Evolutionary conservation across 768 basidiomycete genomes (phyloP).

Genomic region (Boletus tylopilopsis): DNA sequence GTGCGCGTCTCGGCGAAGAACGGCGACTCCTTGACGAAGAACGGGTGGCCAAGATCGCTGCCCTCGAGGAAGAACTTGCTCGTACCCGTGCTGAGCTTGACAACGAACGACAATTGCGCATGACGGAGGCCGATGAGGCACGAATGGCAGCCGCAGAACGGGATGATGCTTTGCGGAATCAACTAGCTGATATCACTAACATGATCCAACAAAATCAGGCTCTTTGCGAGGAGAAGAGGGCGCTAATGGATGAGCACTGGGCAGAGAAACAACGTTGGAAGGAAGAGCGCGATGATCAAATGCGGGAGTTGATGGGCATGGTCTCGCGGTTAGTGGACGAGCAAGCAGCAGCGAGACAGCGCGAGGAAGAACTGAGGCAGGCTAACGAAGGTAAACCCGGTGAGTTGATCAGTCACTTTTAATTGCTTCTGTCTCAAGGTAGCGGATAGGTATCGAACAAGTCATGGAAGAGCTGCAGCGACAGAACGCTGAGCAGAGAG

Average conservation of each 20-base stretch:
- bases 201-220: conserved; percentile 66
- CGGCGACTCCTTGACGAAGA: conserved; percentile 44
- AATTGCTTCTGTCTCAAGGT: conserved; percentile 5
- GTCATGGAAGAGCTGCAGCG: conserved; percentile 55
- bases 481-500: conserved; percentile 59
- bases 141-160: conserved; percentile 61
- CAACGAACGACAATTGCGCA: conserved; percentile 54
- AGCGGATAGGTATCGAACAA: conserved; percentile 49
- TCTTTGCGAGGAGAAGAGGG: conserved; percentile 55
- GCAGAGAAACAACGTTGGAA: conserved; percentile 58
- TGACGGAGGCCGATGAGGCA: conserved; percentile 58
- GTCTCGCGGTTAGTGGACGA: conserved; percentile 55
- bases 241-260: conserved; percentile 58
- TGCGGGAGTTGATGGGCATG: conserved; percentile 57
- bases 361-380: conserved; percentile 50
- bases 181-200: conserved; percentile 70
- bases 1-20: conserved; percentile 48
- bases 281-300: conserved; percentile 53
- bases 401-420: conserved; percentile 30
- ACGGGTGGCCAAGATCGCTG: conserved; percentile 51
- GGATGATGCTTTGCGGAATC: conserved; percentile 54
- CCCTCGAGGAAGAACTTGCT: conserved; percentile 61
- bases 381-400: conserved; percentile 54
- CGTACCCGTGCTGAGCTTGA: conserved; percentile 57
- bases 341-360: conserved; percentile 47